Percentiles rank a stretch among this genome's conserved stretches.
phyloP scores from a whole-genome alignment of 352 stramenopile species.

The Pythium utonaiense region DNA sequence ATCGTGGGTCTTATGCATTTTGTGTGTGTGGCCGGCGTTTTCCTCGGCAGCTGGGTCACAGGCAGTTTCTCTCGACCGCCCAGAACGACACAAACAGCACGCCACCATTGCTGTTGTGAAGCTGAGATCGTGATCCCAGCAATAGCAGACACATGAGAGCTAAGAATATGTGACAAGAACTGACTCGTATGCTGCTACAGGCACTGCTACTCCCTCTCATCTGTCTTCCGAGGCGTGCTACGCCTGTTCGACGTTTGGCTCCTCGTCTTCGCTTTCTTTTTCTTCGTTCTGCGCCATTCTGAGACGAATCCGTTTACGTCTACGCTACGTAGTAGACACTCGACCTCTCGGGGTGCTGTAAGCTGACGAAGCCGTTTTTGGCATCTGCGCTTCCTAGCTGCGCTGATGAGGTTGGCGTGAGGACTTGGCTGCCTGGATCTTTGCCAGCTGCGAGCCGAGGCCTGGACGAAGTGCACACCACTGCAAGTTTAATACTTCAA shows the following conservation, averaged over 20 bases:
- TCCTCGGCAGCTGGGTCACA: background rate
- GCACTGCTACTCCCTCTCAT: no score
- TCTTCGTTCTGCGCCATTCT: background rate
- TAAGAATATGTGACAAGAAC: background rate
- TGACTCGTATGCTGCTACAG: no score
- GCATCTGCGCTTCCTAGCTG: background rate
- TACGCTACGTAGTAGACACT: no score
- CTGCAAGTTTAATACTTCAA: constrained; percentile 31
- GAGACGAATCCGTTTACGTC: no score
- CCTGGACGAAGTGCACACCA: constrained; percentile 32
- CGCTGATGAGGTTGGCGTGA: background rate
- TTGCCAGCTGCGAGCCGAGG: constrained; percentile 17
- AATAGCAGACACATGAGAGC: background rate
- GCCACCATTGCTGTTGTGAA: no score
- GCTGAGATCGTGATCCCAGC: background rate
- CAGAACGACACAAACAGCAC: no score
- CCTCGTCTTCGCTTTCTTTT: background rate
- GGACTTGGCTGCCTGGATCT: constrained; percentile 8
- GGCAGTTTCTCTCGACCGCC: background rate
- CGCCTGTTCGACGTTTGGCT: background rate
- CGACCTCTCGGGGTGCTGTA: no score
- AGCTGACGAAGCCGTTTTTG: no score
- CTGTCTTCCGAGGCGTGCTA: no score
- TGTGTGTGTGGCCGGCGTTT: no score
- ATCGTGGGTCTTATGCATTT: background rate